Evolutionary conservation across 371 early-diverging fungal genomes (phyloP).

Genomic region (Mortierella sp.): DNA sequence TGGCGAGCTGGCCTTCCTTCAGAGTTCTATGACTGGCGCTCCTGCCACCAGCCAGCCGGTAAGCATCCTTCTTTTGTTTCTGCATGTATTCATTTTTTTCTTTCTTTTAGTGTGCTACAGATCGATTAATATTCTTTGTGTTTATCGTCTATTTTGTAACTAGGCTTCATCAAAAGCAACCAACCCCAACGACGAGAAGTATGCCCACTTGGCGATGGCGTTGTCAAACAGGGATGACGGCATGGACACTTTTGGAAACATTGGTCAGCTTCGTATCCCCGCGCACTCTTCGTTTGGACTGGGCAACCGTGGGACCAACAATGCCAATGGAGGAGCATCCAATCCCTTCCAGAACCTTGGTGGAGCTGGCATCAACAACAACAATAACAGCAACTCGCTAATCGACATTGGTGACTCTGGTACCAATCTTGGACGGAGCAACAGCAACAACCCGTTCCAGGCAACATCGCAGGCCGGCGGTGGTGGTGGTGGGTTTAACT

Average conservation of each 20-base stretch:
- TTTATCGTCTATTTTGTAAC: not conserved
- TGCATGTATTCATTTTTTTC: constrained; percentile 35
- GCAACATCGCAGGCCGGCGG: constrained; percentile 5
- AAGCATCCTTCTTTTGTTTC: constrained; percentile 7
- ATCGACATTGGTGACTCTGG: constrained; percentile 39
- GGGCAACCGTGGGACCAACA: constrained; percentile 15
- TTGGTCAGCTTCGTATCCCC: constrained; percentile 66
- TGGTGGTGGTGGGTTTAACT: too few relatives aligned
- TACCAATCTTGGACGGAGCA: constrained; percentile 24
- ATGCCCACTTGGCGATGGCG: constrained; percentile 38
- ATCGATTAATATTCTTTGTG: constrained; percentile 16
- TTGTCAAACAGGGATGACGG: constrained; percentile 60
- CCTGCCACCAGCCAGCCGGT: constrained; percentile 33
- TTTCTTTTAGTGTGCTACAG: constrained; percentile 12
- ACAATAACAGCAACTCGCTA: constrained; percentile 30
- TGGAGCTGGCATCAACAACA: constrained; percentile 11
- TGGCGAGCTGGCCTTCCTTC: constrained; percentile 49
- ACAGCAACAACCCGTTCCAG: constrained; percentile 50
- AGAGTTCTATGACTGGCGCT: constrained; percentile 33
- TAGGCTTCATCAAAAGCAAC: constrained; percentile 16
- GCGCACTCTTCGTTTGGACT: constrained; percentile 45
- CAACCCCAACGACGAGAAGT: constrained; percentile 39
- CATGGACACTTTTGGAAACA: constrained; percentile 69
- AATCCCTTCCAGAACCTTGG: constrained; percentile 44
- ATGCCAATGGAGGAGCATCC: constrained; percentile 22